Evolutionary conservation across 1,284 basidiomycete genomes (phyloP), one percentile per base, ranked within the genome.

Genomic region (Marasmius fiardii): DNA sequence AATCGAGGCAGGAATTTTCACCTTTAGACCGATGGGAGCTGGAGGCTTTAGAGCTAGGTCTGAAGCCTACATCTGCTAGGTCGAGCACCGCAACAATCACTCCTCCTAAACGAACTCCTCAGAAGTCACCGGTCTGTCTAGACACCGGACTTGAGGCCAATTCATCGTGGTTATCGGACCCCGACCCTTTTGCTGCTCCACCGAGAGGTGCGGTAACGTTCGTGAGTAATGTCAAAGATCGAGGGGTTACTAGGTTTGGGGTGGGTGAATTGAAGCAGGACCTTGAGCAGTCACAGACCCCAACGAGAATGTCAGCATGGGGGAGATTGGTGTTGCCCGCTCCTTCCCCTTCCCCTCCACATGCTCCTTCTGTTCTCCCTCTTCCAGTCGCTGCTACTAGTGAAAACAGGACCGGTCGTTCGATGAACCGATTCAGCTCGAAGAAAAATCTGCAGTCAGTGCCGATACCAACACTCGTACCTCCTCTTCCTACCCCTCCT

Each of bases 271-370:
- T 16, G 2, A 41, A 1, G 39, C 11, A 41, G 7, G 39, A 41
- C n/a, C 28, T 41, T 44, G 33, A 47, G 33, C 51, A 51, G 20
- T 28, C 18, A 14, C 55, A 56, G 24, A 50, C 43, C 6, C 44
- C 51, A 21, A 60, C 56, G 18, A 54, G 57, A 26, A 61, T 61
- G 59, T 51, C 54, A 5, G 59, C 59, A 20, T 61, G 59, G 59
- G 59, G 59, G 12, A 58, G 37, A 7, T 45, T 61, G 24, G 49
- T 49, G 28, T 33, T 60, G 3, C 57, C 59, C 35, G 43, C 54
- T 34, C 57, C 59, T 31, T 10, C 23, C 8, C 24, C 26, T 28
- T 10, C 23, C 8, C 24, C 26, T 28, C 16, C 47, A 41, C 39
- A 16, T 20, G 16, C 16, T 41, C 39, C 28, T 31, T 4, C 10